These are phyloP conservation scores for Kandelia obovata DNA, from an alignment of 345 rosid genomes.

Conservation along the genomic window DNA sequence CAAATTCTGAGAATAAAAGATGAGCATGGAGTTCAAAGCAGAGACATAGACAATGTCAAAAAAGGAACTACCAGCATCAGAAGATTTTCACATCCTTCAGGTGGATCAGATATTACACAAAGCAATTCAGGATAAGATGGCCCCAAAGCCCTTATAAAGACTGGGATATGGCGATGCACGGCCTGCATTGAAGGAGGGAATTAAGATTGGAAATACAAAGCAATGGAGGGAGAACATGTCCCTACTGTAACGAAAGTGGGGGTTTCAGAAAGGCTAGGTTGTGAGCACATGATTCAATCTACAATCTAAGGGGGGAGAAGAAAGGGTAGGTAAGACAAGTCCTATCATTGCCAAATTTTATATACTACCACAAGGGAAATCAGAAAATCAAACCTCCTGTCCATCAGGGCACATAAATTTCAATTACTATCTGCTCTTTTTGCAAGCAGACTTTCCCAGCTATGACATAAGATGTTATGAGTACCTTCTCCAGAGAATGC, in stretches of 20 bases:
- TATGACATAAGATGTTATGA: too few relatives aligned
- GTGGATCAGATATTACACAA: conserved; percentile 82
- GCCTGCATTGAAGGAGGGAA: conserved; percentile 46
- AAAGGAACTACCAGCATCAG: conserved; percentile 61
- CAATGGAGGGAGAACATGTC: background rate
- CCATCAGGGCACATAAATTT: too few relatives aligned
- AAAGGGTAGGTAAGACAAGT: background rate
- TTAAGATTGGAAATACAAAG: background rate
- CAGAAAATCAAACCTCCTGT: background rate
- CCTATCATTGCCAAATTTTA: background rate
- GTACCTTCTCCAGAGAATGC: too few relatives aligned
- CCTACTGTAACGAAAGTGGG: background rate
- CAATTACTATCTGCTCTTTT: too few relatives aligned
- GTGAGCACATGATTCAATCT: background rate
- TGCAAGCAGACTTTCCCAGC: too few relatives aligned
- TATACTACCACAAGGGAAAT: background rate
- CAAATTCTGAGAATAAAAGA: conserved; percentile 7
- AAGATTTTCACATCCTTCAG: conserved; percentile 96
- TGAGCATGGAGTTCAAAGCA: conserved; percentile 1
- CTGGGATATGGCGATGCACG: conserved; percentile 87
- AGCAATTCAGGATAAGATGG: conserved; percentile 77
- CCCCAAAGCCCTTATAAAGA: conserved; percentile 77
- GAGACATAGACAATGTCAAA: conserved; percentile 14
- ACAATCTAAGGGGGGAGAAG: background rate
- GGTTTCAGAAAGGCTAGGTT: background rate